Evolutionary conservation across 169 alveolate genomes (phyloP).

Genomic region (Eimeria necatrix): DNA sequence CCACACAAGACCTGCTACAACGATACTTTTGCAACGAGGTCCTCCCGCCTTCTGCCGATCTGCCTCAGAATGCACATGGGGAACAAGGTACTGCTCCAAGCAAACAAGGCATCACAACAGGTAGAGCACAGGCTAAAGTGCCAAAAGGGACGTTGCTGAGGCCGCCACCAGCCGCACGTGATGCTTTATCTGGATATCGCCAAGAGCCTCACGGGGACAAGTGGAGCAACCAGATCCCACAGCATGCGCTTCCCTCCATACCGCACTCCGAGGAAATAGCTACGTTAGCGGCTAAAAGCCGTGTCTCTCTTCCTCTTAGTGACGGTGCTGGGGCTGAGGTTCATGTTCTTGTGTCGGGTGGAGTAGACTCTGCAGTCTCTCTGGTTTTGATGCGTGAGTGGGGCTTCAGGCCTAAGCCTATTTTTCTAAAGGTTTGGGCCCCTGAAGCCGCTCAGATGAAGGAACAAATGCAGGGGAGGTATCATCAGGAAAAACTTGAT

Average conservation of each 20-base stretch:
- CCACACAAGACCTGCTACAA: constrained; percentile 41
- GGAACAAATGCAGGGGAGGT: constrained; percentile 13
- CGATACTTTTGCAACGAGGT: background rate
- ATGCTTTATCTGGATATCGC: background rate
- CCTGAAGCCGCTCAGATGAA: constrained; percentile 69
- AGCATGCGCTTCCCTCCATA: background rate
- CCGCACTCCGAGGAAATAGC: background rate
- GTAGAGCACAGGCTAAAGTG: background rate
- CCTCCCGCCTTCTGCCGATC: background rate
- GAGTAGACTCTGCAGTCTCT: constrained; percentile 89
- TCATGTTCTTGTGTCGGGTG: constrained; percentile 87
- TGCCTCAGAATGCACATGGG: background rate
- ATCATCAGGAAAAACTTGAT: background rate
- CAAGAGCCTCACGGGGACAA: background rate
- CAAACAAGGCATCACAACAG: background rate
- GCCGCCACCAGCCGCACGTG: background rate
- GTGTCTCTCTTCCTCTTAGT: constrained; percentile 34
- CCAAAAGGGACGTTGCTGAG: background rate
- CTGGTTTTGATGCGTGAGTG: constrained; percentile 84
- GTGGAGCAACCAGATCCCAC: background rate
- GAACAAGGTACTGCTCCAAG: background rate
- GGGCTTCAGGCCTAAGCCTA: constrained; percentile 85
- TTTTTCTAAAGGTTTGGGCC: constrained; percentile 84
- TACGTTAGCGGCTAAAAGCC: background rate
- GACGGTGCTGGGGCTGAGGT: constrained; percentile 74